Conservation (phyloP, 108 stramenopile genomes). For the Aurantiochytrium sp. region DNA sequence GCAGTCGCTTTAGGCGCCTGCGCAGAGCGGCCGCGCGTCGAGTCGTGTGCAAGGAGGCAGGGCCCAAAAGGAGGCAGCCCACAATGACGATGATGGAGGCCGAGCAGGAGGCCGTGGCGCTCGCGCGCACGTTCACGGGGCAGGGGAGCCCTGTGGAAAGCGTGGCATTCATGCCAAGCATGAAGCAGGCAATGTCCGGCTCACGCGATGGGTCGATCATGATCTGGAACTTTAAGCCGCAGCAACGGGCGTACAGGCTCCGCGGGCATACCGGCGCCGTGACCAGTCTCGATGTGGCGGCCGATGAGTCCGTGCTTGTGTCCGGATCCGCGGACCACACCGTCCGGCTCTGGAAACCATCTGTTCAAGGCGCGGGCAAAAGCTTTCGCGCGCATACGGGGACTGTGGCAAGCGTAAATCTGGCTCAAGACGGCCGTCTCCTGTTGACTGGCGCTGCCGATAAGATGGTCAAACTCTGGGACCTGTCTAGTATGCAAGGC, state of each 20-base stretch:
- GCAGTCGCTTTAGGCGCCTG: no score
- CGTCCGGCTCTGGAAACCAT: conserved; percentile 50
- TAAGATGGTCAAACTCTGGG: conserved; percentile 54
- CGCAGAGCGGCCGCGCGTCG: no score
- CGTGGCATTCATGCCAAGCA: conserved; percentile 39
- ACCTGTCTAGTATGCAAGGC: conserved; percentile 25
- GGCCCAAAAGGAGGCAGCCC: no score
- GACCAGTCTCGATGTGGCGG: conserved; percentile 26
- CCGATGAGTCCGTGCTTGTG: conserved; percentile 33
- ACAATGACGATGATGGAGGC: no score
- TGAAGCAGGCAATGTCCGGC: conserved; percentile 46
- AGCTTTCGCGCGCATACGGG: conserved; percentile 48
- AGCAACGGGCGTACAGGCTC: conserved; percentile 39
- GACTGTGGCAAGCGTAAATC: conserved; percentile 43
- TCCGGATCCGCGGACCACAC: conserved; percentile 50
- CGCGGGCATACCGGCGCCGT: conserved; percentile 45
- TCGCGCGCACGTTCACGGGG: conserved; percentile 31
- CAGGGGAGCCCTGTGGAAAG: conserved; percentile 33
- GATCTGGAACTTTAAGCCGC: conserved; percentile 51
- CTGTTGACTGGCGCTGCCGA: conserved; percentile 55
- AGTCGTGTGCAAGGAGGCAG: no score
- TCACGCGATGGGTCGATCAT: conserved; percentile 44
- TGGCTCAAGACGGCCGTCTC: conserved; percentile 30
- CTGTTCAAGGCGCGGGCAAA: conserved; percentile 41
- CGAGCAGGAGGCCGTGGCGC: background rate